Base-by-base conservation (phyloP, 345 rosid species). In the Citrus hindsii region DNA sequence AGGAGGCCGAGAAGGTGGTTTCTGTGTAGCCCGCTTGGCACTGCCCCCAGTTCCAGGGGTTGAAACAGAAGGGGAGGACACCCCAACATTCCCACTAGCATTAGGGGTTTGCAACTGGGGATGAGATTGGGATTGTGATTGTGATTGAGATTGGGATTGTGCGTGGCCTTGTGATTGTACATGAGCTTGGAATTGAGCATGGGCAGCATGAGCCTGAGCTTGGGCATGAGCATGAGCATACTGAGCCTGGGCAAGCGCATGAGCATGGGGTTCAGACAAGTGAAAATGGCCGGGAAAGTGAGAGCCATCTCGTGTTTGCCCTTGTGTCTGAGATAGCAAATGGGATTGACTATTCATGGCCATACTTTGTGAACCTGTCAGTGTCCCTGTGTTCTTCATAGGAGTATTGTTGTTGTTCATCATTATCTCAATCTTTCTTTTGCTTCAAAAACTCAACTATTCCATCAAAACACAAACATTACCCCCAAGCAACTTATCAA, bases 221-320 rank as follows among this genome's bases (percentile, higher is more conserved):
- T 83, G 86, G 25, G 76, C 71, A 64, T 83, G 86, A 70, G 78
- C 84, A 79, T 84, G 90, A 12, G 76, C 84, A 53, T 81, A 79
- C 35, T 88, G 88, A 4, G 84, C 69, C 48, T 82, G 85, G 12
- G 86, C 84, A 46, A 82, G 70, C 38, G 80, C 77, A 46, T 84
- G 87, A 13, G 79, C 81, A 62, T 85, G 89, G 1, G 92, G 88
- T 65, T 89, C 92, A 27, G 90, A 84, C 75, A 87, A 78, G 76
- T 84, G 86, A 82, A 89, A 85, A 81, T 89, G 92, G 10, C 90
- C 92, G 0, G 89, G 88, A 76, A 82, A 87, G 25, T 69, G 61
- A 35, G 86, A 46, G 32, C 76, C 88, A 33, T 81, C 85, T 51
- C 77, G 88, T 24, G 79, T 25, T 28, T 87, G 90, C 75, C 86